Evolutionary conservation across 805 yeast species (phyloP), one percentile per base, ranked within the genome.

Genomic region (Saturnispora kantuleensis): DNA sequence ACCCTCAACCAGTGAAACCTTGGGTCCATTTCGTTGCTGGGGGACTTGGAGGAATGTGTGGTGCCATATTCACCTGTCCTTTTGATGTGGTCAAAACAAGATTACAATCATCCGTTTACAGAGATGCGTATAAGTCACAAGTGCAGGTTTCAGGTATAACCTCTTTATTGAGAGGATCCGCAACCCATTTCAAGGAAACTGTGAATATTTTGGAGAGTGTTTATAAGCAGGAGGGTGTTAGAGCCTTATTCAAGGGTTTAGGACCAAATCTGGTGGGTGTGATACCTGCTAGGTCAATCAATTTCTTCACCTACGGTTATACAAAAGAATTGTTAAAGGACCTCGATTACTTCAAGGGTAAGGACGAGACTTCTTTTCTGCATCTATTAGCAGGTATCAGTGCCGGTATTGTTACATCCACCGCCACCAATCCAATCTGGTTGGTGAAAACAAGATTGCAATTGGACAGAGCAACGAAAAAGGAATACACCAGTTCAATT

Each of bases 371-470:
- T 12, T 79, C 97, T 1, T 77, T 86, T 76, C 77, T 93, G 16
- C 97, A 93, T 65, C 67, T 94, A 45, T 57, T 78, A 33, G 79
- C 97, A 1, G 98, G 97, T 5, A 79, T 89, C 0, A 73, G 74
- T 54, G 99, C 99, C 0, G 98, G 99, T 4, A 70, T 90, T 58
- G 90, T 82, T 13, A 93, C 98, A 0, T 82, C 96, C 4, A 90
- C 98, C 0, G 95, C 88, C 11, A 93, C 99, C 0, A 93, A 93
- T 60, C 99, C 99, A 10, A 93, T 93, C 47, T 93, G 99, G 99
- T 69, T 93, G 48, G 81, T 93, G 48, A 93, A 93, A 65, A 93
- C 99, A 1, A 73, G 99, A 56, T 73, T 93, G 43, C 99, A 93
- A 60, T 70, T 93, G 42, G 98, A 93, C 62, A 84, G 81, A 59